Evolutionary conservation across 495 filamentous ascomycete species (phyloP).

Genomic region (Ascobolus immersus): DNA sequence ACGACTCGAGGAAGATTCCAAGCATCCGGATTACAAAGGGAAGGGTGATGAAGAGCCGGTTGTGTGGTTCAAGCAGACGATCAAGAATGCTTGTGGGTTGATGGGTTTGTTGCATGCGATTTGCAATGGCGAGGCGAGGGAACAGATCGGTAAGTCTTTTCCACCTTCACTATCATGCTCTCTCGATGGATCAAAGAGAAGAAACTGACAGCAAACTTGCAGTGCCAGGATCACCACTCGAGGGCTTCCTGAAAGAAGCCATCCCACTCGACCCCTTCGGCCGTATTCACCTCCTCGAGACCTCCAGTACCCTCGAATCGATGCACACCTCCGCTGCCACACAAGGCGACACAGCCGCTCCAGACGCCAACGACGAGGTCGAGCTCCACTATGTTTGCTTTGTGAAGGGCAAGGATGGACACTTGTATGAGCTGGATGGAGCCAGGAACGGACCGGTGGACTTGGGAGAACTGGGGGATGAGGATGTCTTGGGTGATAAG

Average conservation of each 20-base stretch:
- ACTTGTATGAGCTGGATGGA: conserved; percentile 71
- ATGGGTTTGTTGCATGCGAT: conserved; percentile 59
- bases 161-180: conserved; percentile 1
- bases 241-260: conserved; percentile 10
- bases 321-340: conserved; percentile 47
- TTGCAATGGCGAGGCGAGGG: conserved; percentile 30
- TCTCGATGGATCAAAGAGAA: conserved; percentile 1
- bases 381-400: conserved; percentile 71
- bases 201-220: conserved; percentile 5
- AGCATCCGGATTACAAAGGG: conserved; percentile 22
- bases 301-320: conserved; percentile 39
- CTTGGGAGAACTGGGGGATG: conserved; percentile 34
- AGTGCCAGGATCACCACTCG: conserved; percentile 19
- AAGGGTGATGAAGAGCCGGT: conserved; percentile 28
- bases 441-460: conserved; percentile 43
- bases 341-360: conserved; percentile 47
- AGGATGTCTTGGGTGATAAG: conserved; percentile 42
- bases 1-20: conserved; percentile 36
- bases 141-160: conserved; percentile 21
- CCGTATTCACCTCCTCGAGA: conserved; percentile 47
- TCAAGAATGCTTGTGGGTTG: conserved; percentile 63
- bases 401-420: conserved; percentile 41
- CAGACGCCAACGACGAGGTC: conserved; percentile 37
- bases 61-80: conserved; percentile 81
- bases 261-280: conserved; percentile 26